Percentiles rank a stretch among this genome's conserved stretches.
Conservation (phyloP, 768 basidiomycete genomes). For the Podaxis sp. region DNA sequence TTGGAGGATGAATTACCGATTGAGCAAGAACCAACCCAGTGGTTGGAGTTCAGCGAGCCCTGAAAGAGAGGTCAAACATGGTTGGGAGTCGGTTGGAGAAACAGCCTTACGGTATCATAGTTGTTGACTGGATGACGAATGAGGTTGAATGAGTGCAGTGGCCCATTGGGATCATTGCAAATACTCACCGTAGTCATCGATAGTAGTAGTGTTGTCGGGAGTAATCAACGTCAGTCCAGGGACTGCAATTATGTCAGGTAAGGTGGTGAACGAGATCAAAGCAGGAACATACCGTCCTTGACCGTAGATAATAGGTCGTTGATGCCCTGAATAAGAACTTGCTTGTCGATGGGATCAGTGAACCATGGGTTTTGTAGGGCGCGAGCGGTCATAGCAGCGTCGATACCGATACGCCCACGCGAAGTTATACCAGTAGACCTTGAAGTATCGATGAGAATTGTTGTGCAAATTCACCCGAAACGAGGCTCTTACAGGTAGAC, state of each 20-base stretch:
- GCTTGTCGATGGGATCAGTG: constrained; percentile 52
- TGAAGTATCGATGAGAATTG: background rate
- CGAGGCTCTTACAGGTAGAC: constrained; percentile 41
- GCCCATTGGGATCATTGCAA: background rate
- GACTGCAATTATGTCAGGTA: constrained; percentile 23
- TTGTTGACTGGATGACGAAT: constrained; percentile 29
- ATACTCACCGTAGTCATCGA: constrained; percentile 30
- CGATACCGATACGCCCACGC: constrained; percentile 60
- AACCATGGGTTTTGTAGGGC: constrained; percentile 56
- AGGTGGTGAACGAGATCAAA: background rate
- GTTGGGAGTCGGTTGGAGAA: background rate
- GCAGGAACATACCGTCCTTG: background rate
- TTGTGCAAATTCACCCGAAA: background rate
- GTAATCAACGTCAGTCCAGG: constrained; percentile 51
- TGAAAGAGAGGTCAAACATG: constrained; percentile 9
- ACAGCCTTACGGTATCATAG: constrained; percentile 26
- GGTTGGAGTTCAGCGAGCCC: constrained; percentile 51
- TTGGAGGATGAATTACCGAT: background rate
- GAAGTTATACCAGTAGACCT: constrained; percentile 58
- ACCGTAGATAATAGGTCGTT: constrained; percentile 41
- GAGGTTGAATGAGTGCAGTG: background rate
- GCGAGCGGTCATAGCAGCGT: constrained; percentile 42
- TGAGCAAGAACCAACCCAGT: constrained; percentile 46
- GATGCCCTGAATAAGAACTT: constrained; percentile 43
- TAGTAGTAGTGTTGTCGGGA: constrained; percentile 54